A percentile compares a stretch with the other conserved stretches of the same genome.
Evolutionary conservation across 2,329 filamentous ascomycete genomes (phyloP).

Genomic region (Ceratocystis huliohia): DNA sequence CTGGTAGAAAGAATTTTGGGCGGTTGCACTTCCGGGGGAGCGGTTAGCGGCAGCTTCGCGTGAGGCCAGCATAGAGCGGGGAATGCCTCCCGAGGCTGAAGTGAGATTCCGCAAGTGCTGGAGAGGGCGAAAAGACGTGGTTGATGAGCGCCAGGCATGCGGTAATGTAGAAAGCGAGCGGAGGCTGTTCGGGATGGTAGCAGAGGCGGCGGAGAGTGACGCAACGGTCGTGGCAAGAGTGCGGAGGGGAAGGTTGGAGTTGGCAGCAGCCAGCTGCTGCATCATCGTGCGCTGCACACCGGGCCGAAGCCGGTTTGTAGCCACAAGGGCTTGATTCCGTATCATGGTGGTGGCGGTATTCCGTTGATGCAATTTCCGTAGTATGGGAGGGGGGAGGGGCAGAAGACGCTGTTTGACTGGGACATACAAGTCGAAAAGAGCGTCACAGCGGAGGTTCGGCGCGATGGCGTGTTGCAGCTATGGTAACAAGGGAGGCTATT

Average conservation of each 20-base stretch:
- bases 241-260: constrained; percentile 15
- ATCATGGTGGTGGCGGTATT: constrained; percentile 13
- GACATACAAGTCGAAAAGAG: background rate
- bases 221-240: constrained; percentile 10
- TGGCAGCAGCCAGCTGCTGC: constrained; percentile 16
- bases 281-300: constrained; percentile 17
- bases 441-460: background rate
- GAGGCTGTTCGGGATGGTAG: constrained; percentile 25
- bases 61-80: constrained; percentile 60
- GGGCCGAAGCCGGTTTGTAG: constrained; percentile 17
- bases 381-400: background rate
- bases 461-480: background rate
- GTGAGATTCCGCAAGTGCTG: constrained; percentile 20
- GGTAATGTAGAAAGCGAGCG: constrained; percentile 13
- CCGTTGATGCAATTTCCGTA: background rate
- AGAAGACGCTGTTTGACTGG: background rate
- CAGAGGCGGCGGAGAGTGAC: constrained; percentile 9
- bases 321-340: constrained; percentile 20
- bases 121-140: constrained; percentile 6
- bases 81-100: constrained; percentile 36
- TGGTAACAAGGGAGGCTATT: background rate
- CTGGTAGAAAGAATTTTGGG: constrained; percentile 90
- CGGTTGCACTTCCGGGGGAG: constrained; percentile 73
- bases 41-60: constrained; percentile 87
- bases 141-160: constrained; percentile 5